Evolutionary conservation across 2,329 filamentous ascomycete species (phyloP).

Genomic region (Aspergillus sp.): DNA sequence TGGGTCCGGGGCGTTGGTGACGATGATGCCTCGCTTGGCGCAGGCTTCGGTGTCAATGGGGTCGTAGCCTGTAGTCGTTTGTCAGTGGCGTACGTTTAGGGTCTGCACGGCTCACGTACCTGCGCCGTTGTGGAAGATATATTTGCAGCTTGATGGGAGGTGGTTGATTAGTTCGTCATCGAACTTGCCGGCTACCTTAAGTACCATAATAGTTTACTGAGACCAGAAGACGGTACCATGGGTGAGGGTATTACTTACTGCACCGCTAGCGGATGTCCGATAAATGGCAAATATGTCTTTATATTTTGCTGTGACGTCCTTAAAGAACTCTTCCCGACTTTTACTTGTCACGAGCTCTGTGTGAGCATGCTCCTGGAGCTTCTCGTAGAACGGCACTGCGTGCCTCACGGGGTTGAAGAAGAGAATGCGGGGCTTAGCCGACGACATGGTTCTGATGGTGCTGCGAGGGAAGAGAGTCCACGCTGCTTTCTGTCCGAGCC

Average conservation of each 20-base stretch:
- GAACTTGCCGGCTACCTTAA: conserved; percentile 4
- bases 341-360: background rate
- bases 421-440: background rate
- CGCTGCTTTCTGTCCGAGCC: no score
- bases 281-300: conserved; percentile 1
- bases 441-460: no score
- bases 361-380: background rate
- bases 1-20: conserved; percentile 65
- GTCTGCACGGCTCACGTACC: conserved; percentile 42
- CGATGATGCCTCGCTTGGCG: conserved; percentile 59
- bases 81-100: no score
- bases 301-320: background rate
- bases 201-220: no score
- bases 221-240: background rate
- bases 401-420: conserved; percentile 13
- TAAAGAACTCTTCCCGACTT: background rate
- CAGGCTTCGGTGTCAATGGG: conserved; percentile 69
- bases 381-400: background rate
- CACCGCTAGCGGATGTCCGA: conserved; percentile 3
- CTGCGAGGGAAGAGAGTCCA: no score
- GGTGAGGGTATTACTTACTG: background rate
- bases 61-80: conserved; percentile 58
- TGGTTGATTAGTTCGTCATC: background rate
- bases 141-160: conserved; percentile 4
- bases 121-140: conserved; percentile 54